Base-by-base conservation (phyloP, 805 yeast genomes). In the Metschnikowia henanensis region DNA sequence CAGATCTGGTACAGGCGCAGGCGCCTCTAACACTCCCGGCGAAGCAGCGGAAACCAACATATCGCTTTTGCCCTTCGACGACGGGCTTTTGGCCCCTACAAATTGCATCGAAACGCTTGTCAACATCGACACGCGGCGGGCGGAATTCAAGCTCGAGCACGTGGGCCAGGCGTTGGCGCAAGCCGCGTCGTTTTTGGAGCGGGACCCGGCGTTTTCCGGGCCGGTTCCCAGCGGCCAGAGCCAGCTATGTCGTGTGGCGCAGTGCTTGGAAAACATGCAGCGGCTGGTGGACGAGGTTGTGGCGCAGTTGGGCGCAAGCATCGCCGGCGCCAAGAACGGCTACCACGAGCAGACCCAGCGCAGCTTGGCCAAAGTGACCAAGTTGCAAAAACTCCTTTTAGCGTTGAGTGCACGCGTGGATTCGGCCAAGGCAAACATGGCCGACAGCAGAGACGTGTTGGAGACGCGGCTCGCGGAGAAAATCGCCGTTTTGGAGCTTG, bases 401-500 rank as follows among this genome's bases (percentile, higher is more conserved):
- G 43, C 46, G 18, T 52, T 68, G 9, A 69, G 65, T 30, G 31
- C 31, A 25, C 58, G 67, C 20, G 57, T 69, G 9, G 55, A 52
- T 18, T 42, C 38, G 15, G 55, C 62, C 22, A 64, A 58, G 47
- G 35, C 42, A 9, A 43, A 49, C 10, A 60, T 70, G 33, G 55
- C 54, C 15, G 45, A 48, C 13, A 57, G 58, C 46, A 68, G 68
- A 48, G 37, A 49, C 12, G 43, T 55, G 2, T 52, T 69, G 50
- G 49, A 60, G 25, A 41, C 45, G n/a, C 61, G 59, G 5, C 51
- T 70, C 39, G 49, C 51, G 5, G 57, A 52, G 12, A 64, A 63
- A 46, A 48, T 70, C 37, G 62, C 62, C 30, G 43, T 61, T 8
- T 55, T 71, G 44, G 74, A 70, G 39, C 46, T 51, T 19, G 54